Evolutionary conservation across 176 grass and related monocot species (phyloP).

Genomic region (Lolium perenne): DNA sequence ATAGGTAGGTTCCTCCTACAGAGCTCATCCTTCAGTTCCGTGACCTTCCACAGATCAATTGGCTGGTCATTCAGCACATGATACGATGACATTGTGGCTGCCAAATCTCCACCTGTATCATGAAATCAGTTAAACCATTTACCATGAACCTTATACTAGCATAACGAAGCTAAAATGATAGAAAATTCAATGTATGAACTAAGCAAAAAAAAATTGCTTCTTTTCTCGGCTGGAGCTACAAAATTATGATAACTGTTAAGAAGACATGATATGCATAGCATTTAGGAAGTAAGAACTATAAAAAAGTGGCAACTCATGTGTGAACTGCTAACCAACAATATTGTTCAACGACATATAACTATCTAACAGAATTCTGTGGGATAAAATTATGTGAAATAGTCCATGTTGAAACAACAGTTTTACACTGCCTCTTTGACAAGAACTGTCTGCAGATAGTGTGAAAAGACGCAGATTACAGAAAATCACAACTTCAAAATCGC

Average conservation of each 20-base stretch:
- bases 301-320: neutral
- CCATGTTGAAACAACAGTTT: neutral
- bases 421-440: neutral
- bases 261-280: neutral
- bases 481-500: neutral
- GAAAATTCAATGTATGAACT: conserved; percentile 20
- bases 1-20: conserved; percentile 61
- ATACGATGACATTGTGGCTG: conserved; percentile 54
- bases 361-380: too few relatives aligned
- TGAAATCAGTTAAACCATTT: conserved; percentile 10
- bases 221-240: neutral
- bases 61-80: conserved; percentile 62
- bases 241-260: neutral
- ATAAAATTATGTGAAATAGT: neutral
- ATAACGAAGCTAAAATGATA: conserved; percentile 6
- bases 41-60: conserved; percentile 88
- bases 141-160: neutral
- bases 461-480: neutral
- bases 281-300: neutral
- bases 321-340: too few relatives aligned
- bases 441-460: neutral
- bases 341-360: too few relatives aligned
- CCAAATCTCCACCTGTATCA: neutral
- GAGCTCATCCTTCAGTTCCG: conserved; percentile 84
- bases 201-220: neutral